Conservation (phyloP, 2,329 filamentous ascomycete genomes). For the Neonectria sp. region DNA sequence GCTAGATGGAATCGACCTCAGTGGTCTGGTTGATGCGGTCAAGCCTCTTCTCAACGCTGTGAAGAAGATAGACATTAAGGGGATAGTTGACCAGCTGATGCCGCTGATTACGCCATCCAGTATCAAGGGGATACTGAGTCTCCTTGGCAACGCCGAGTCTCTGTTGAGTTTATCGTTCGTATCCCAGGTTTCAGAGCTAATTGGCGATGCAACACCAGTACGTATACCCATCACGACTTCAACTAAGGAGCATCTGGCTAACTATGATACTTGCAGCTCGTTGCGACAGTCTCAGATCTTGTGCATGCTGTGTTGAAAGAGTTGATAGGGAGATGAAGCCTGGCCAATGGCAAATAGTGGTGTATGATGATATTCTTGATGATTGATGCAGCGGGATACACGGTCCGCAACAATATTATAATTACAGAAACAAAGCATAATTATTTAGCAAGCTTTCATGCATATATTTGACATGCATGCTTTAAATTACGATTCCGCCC, state of each 20-base stretch:
- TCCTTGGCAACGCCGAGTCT: slow-evolving; percentile 57
- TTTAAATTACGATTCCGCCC: too few species aligned
- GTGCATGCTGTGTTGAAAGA: slow-evolving; percentile 52
- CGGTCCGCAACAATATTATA: too few species aligned
- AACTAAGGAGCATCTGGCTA: not conserved
- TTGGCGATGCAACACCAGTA: slow-evolving; percentile 48
- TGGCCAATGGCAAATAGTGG: too few species aligned
- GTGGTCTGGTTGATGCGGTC: slow-evolving; percentile 51
- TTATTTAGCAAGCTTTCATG: too few species aligned
- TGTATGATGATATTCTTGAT: too few species aligned
- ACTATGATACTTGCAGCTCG: slow-evolving; percentile 42
- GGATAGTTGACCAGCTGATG: slow-evolving; percentile 53
- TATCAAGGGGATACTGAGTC: slow-evolving; percentile 53
- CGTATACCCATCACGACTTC: not conserved
- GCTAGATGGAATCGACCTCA: slow-evolving; percentile 53
- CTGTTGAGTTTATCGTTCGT: slow-evolving; percentile 58
- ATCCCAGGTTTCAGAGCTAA: slow-evolving; percentile 59
- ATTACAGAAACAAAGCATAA: too few species aligned
- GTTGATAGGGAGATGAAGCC: slow-evolving; percentile 38
- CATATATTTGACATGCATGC: too few species aligned
- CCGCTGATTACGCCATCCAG: slow-evolving; percentile 59
- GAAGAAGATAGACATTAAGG: slow-evolving; percentile 56
- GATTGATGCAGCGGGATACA: too few species aligned
- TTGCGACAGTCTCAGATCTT: slow-evolving; percentile 52
- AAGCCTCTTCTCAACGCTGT: slow-evolving; percentile 56